phyloP scores from a whole-genome alignment of 345 rosid genomes.

The Brassica incana region DNA sequence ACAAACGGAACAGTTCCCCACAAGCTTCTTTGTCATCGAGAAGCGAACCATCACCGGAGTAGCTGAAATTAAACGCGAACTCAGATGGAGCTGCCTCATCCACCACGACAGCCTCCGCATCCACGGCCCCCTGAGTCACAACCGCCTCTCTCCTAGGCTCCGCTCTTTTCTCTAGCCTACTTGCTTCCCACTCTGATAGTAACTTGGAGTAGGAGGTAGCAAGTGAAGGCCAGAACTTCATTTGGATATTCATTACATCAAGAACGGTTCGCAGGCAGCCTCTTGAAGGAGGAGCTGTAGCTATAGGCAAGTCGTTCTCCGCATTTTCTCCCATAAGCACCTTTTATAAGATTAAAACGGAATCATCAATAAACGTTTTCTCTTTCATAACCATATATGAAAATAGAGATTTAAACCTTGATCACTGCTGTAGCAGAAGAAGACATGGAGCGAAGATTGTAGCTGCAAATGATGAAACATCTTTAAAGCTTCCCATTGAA shows the following conservation, averaged over 20 bases:
- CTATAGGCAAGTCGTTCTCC: slow-evolving; percentile 38
- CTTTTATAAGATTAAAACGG: slow-evolving; percentile 37
- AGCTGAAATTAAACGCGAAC: too few species aligned
- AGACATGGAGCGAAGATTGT: slow-evolving; percentile 95
- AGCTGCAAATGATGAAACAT: slow-evolving; percentile 49
- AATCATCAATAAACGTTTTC: neutral
- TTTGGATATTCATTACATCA: slow-evolving; percentile 81
- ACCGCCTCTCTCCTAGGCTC: too few species aligned
- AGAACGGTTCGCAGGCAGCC: slow-evolving; percentile 69
- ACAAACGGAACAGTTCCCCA: too few species aligned
- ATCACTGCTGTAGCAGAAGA: slow-evolving; percentile 92
- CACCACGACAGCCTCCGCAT: too few species aligned
- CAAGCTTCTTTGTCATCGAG: too few species aligned
- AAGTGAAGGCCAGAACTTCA: slow-evolving; percentile 72
- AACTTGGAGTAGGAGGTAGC: slow-evolving; percentile 44
- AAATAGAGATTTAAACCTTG: slow-evolving; percentile 54
- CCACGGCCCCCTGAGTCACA: too few species aligned
- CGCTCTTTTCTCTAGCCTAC: too few species aligned
- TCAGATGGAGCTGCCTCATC: too few species aligned
- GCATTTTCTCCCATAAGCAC: slow-evolving; percentile 75
- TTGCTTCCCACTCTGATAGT: slow-evolving; percentile 58
- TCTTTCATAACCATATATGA: neutral
- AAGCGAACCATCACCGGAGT: too few species aligned
- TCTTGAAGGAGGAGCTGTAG: slow-evolving; percentile 52
- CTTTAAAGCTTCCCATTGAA: slow-evolving; percentile 1